phyloP scores from a whole-genome alignment of 148 eudicot genomes.

The Beta vulgaris region DNA sequence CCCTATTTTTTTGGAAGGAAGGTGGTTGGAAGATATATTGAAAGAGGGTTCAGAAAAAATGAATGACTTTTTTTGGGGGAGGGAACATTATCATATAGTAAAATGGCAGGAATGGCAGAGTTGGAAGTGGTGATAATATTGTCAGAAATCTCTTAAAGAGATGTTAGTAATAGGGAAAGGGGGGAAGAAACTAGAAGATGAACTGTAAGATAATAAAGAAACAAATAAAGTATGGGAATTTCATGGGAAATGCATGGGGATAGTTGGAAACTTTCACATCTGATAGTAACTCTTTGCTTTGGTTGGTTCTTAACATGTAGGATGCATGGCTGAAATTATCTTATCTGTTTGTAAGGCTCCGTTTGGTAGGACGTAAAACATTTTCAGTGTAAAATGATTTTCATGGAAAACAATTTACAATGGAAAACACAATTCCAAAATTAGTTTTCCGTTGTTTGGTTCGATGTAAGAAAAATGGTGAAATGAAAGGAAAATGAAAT shows the following conservation, averaged over 20 bases:
- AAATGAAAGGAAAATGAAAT: too few species aligned
- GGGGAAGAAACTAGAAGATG: conserved; percentile 24
- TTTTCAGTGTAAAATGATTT: too few species aligned
- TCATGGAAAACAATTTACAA: too few species aligned
- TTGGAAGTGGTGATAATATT: conserved; percentile 5
- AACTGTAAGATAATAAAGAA: conserved; percentile 12
- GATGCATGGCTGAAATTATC: background rate
- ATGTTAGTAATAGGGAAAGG: conserved; percentile 17
- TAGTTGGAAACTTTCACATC: conserved; percentile 6
- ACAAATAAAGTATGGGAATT: conserved; percentile 8
- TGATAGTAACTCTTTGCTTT: conserved; percentile 6
- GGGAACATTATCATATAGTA: background rate
- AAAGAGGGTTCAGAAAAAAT: background rate
- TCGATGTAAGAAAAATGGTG: too few species aligned
- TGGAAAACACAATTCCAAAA: too few species aligned
- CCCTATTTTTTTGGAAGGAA: conserved; percentile 11
- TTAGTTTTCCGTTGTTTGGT: too few species aligned
- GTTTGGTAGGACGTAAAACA: too few species aligned
- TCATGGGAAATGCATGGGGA: conserved; percentile 10
- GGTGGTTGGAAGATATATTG: conserved; percentile 29
- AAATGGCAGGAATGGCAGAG: conserved; percentile 6
- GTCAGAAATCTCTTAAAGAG: conserved; percentile 28
- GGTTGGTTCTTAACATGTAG: conserved; percentile 11
- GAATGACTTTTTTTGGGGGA: background rate
- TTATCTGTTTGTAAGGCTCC: background rate